A percentile compares a stretch with the other conserved stretches of the same genome.
These are phyloP conservation scores for Ganoderma sinense DNA, from an alignment of 1,284 basidiomycete genomes.

Conservation along the genomic window DNA sequence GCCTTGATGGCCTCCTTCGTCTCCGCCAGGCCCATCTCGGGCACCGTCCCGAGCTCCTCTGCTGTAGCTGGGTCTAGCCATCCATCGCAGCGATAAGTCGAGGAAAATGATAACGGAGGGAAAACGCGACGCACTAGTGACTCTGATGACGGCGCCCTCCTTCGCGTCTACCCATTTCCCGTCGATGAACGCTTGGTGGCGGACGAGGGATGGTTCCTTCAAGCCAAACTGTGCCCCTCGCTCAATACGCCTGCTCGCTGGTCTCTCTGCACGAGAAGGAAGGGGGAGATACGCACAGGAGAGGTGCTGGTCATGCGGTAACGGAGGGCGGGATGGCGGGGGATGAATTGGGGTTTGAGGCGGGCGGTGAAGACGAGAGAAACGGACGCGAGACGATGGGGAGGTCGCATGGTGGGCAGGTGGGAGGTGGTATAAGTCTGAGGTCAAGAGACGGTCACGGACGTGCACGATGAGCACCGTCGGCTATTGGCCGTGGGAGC, in stretches of 20 bases:
- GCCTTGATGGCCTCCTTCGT: constrained; percentile 83
- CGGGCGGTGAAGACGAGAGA: constrained; percentile 16
- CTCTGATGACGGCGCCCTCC: constrained; percentile 73
- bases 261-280: too few species aligned
- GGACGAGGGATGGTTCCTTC: constrained; percentile 79
- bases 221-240: constrained; percentile 64
- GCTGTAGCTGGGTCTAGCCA: constrained; percentile 83
- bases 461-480: neutral
- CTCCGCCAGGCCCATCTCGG: constrained; percentile 88
- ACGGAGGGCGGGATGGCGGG: constrained; percentile 24
- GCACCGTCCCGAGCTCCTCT: constrained; percentile 81
- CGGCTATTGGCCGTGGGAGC: neutral
- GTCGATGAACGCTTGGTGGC: constrained; percentile 79
- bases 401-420: constrained; percentile 11
- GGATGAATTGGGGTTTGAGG: constrained; percentile 20
- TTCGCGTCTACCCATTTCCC: constrained; percentile 87
- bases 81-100: neutral
- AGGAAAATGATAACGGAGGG: constrained; percentile 2
- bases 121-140: constrained; percentile 67
- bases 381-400: constrained; percentile 2
- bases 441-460: neutral
- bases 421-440: neutral
- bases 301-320: constrained; percentile 40
- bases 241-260: neutral
- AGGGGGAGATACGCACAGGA: constrained; percentile 10